phyloP scores from a whole-genome alignment of 805 yeast genomes.

The Scheffersomyces spartinae region DNA sequence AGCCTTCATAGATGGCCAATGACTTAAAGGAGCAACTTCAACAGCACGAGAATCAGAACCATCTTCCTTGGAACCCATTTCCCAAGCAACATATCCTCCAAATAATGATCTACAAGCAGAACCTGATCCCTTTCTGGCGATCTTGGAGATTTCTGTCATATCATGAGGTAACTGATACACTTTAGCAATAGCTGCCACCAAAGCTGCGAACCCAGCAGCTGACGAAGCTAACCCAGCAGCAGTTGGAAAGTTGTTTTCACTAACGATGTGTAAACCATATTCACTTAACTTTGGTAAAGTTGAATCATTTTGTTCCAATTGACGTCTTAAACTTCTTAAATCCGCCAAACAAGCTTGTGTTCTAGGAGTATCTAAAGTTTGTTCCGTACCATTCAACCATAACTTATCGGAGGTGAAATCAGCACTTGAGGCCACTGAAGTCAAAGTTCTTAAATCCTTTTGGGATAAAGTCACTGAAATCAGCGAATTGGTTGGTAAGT shows the following conservation, averaged over 20 bases:
- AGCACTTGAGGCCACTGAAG: constrained; percentile 69
- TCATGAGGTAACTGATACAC: constrained; percentile 79
- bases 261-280: constrained; percentile 66
- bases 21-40: constrained; percentile 70
- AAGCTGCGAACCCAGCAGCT: constrained; percentile 97
- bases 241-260: constrained; percentile 96
- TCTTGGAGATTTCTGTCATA: constrained; percentile 74
- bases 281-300: constrained; percentile 49
- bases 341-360: constrained; percentile 69
- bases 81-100: constrained; percentile 99
- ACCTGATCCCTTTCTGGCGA: constrained; percentile 97
- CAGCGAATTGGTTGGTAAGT: constrained; percentile 92
- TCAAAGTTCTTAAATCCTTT: constrained; percentile 79
- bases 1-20: constrained; percentile 93
- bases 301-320: constrained; percentile 45
- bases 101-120: constrained; percentile 95
- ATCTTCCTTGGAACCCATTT: constrained; percentile 68
- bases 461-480: constrained; percentile 91
- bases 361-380: constrained; percentile 51
- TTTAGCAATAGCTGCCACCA: constrained; percentile 79
- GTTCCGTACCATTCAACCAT: constrained; percentile 79
- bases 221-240: constrained; percentile 98
- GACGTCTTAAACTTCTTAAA: constrained; percentile 54
- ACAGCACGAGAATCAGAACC: constrained; percentile 96
- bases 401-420: constrained; percentile 51